Evolutionary conservation across 2,329 filamentous ascomycete genomes (phyloP).

Genomic region (Exophiala phaeomuriformis): DNA sequence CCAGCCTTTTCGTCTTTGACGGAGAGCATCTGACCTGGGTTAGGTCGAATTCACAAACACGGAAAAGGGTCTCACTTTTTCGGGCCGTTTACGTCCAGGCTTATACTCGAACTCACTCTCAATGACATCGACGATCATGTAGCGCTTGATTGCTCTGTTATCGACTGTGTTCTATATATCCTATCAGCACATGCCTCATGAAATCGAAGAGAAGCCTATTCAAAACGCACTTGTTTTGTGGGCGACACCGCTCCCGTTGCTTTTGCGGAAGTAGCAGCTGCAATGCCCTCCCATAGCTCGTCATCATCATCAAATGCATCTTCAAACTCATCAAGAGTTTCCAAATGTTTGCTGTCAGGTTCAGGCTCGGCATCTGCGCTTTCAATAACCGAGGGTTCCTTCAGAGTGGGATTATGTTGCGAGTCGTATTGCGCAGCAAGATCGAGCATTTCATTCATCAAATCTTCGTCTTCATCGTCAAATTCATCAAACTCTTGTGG

Average conservation of each 20-base stretch:
- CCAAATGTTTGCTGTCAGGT: slow-evolving; percentile 9
- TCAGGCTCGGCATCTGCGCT: background rate
- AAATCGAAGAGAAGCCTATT: slow-evolving; percentile 39
- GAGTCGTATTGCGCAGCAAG: slow-evolving; percentile 25
- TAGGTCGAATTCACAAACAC: slow-evolving; percentile 20
- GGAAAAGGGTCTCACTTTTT: slow-evolving; percentile 57
- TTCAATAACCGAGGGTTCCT: background rate
- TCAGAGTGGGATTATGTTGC: slow-evolving; percentile 4
- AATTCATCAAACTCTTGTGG: slow-evolving; percentile 24
- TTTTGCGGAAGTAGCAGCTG: slow-evolving; percentile 55
- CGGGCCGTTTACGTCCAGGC: slow-evolving; percentile 52
- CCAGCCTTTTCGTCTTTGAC: slow-evolving; percentile 71
- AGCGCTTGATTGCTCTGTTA: slow-evolving; percentile 68
- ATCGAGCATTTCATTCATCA: slow-evolving; percentile 29
- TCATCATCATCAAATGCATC: slow-evolving; percentile 63
- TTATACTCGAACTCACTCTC: slow-evolving; percentile 61
- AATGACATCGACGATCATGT: slow-evolving; percentile 68
- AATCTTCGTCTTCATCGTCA: slow-evolving; percentile 30
- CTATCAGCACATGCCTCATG: slow-evolving; percentile 51
- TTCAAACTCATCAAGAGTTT: slow-evolving; percentile 30
- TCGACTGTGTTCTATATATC: slow-evolving; percentile 59
- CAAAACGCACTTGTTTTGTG: slow-evolving; percentile 14
- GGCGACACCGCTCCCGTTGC: slow-evolving; percentile 53
- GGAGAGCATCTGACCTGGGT: slow-evolving; percentile 60
- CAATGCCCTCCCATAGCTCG: slow-evolving; percentile 65